Percentiles rank a stretch among this genome's conserved stretches.
phyloP scores from a whole-genome alignment of 495 filamentous ascomycete species.

The Podospora sp. region DNA sequence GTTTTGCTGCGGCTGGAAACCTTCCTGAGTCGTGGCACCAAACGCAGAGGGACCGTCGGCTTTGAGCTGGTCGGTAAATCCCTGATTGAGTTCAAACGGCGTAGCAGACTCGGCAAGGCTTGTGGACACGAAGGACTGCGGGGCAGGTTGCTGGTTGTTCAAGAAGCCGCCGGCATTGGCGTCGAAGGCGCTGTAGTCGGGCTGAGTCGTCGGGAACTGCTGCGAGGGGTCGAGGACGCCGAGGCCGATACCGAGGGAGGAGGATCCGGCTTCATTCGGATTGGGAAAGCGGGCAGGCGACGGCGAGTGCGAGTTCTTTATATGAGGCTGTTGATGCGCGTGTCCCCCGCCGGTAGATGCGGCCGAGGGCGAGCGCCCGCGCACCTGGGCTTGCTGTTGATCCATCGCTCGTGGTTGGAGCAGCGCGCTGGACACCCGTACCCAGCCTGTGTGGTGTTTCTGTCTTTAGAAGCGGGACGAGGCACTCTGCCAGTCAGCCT shows the following conservation, averaged over 20 bases:
- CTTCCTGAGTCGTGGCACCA: slow-evolving; percentile 26
- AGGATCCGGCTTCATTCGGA: slow-evolving; percentile 37
- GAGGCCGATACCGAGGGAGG: slow-evolving; percentile 51
- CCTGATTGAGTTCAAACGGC: slow-evolving; percentile 45
- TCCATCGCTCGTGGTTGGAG: slow-evolving; percentile 43
- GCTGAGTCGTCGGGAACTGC: slow-evolving; percentile 37
- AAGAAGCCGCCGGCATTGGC: slow-evolving; percentile 40
- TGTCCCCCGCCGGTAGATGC: slow-evolving; percentile 34
- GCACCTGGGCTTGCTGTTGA: slow-evolving; percentile 48
- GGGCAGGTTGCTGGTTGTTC: slow-evolving; percentile 43
- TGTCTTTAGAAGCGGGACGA: slow-evolving; percentile 43
- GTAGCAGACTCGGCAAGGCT: slow-evolving; percentile 36
- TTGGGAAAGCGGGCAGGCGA: slow-evolving; percentile 50
- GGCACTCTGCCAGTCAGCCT: slow-evolving; percentile 44
- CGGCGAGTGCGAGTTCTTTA: slow-evolving; percentile 55
- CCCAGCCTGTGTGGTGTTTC: slow-evolving; percentile 36
- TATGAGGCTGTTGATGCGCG: slow-evolving; percentile 50
- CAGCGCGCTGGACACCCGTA: slow-evolving; percentile 6
- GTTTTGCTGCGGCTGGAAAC: slow-evolving; percentile 34
- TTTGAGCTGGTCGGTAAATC: slow-evolving; percentile 42
- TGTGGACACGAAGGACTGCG: slow-evolving; percentile 38
- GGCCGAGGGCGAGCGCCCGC: slow-evolving; percentile 52
- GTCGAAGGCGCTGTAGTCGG: slow-evolving; percentile 42
- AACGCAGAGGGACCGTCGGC: slow-evolving; percentile 37
- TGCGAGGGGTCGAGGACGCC: slow-evolving; percentile 45